Evolutionary conservation across 2,329 filamentous ascomycete genomes (phyloP).

Genomic region (Ophiosphaerella narmari): DNA sequence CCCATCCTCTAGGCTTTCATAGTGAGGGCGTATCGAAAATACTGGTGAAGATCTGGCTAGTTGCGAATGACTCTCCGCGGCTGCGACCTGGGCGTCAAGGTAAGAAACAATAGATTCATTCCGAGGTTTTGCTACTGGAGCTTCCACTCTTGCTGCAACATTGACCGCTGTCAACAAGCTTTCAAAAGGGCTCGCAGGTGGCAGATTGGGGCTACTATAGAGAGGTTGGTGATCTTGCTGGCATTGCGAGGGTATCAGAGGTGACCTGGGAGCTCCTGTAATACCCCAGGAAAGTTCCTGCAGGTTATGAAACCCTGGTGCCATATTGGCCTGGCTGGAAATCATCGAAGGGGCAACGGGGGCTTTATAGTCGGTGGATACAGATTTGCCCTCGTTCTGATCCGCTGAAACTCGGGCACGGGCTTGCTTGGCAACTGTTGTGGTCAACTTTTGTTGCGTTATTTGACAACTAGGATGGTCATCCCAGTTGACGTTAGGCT

Average conservation of each 20-base stretch:
- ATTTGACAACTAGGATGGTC: conserved; percentile 34
- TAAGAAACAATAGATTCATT: conserved; percentile 28
- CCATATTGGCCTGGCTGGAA: neutral
- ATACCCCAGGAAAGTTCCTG: conserved; percentile 16
- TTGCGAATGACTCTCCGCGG: conserved; percentile 16
- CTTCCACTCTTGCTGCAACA: conserved; percentile 28
- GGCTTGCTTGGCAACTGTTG: neutral
- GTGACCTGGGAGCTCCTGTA: conserved; percentile 3
- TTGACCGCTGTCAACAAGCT: conserved; percentile 32
- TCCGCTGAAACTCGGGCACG: too few relatives aligned
- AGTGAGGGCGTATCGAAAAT: neutral
- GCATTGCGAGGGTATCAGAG: neutral
- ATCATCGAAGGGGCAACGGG: too few relatives aligned
- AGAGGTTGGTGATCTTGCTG: neutral
- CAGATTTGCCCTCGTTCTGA: neutral
- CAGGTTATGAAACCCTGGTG: conserved; percentile 15
- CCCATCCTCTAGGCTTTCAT: neutral
- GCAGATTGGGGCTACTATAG: conserved; percentile 8
- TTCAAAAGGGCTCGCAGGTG: conserved; percentile 21
- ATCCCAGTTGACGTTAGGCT: conserved; percentile 37
- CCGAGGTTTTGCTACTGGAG: conserved; percentile 26
- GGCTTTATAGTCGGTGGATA: too few relatives aligned
- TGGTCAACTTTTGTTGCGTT: neutral
- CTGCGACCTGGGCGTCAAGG: conserved; percentile 25
- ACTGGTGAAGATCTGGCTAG: conserved; percentile 2